phyloP scores from a whole-genome alignment of 2,329 filamentous ascomycete genomes.

The Neoarthrinium moseri region DNA sequence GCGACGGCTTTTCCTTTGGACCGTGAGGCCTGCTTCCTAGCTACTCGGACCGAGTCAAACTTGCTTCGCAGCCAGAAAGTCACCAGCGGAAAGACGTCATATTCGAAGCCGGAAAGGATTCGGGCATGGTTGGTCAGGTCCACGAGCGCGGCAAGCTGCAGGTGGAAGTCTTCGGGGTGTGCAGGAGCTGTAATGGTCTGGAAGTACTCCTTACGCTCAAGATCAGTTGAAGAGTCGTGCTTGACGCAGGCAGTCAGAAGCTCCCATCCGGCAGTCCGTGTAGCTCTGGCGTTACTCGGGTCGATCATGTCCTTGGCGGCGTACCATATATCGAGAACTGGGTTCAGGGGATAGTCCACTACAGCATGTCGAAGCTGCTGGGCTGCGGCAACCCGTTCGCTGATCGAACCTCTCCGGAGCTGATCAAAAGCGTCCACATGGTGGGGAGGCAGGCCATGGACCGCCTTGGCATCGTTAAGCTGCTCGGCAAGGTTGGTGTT shows the following conservation, averaged over 20 bases:
- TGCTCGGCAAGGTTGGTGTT: conserved; percentile 43
- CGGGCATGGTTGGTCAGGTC: conserved; percentile 62
- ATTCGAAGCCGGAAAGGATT: conserved; percentile 65
- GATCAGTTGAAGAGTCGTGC: conserved; percentile 60
- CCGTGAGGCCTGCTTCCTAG: conserved; percentile 47
- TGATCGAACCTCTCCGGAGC: conserved; percentile 49
- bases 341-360: conserved; percentile 57
- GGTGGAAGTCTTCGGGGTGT: conserved; percentile 61
- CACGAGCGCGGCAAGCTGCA: conserved; percentile 63
- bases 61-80: conserved; percentile 58
- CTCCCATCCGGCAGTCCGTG: conserved; percentile 62
- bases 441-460: conserved; percentile 46
- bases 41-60: conserved; percentile 52
- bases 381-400: conserved; percentile 57
- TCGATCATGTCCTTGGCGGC: conserved; percentile 65
- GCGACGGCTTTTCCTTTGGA: conserved; percentile 39
- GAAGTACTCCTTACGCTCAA: conserved; percentile 67
- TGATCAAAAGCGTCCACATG: conserved; percentile 55
- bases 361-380: conserved; percentile 55
- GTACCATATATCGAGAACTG: conserved; percentile 62
- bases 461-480: conserved; percentile 36
- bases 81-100: conserved; percentile 62
- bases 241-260: conserved; percentile 65
- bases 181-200: conserved; percentile 56
- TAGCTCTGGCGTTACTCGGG: conserved; percentile 48